Evolutionary conservation across 352 stramenopile genomes (phyloP).

Genomic region (Phytopythium sindhum): DNA sequence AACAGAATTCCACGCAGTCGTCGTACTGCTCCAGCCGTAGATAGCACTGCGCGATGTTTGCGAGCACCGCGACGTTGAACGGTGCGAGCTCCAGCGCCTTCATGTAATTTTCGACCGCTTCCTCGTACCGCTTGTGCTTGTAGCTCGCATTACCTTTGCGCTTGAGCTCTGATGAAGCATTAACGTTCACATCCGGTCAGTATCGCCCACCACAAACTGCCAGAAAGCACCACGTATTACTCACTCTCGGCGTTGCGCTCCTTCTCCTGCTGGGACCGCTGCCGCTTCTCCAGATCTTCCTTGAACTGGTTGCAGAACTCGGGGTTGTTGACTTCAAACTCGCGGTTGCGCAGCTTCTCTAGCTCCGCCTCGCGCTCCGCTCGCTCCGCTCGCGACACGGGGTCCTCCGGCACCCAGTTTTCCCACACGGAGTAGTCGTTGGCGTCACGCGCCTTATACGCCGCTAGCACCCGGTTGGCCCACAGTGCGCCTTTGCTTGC

Average conservation of each 20-base stretch:
- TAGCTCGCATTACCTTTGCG: slow-evolving; percentile 55
- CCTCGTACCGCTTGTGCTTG: slow-evolving; percentile 50
- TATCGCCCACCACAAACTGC: too few relatives aligned
- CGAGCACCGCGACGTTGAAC: slow-evolving; percentile 57
- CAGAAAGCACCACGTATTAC: slow-evolving; percentile 2
- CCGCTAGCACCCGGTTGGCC: slow-evolving; percentile 56
- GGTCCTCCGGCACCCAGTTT: slow-evolving; percentile 71
- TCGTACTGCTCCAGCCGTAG: slow-evolving; percentile 45
- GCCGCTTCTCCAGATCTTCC: slow-evolving; percentile 59
- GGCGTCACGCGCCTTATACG: slow-evolving; percentile 70
- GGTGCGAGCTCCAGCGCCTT: slow-evolving; percentile 52
- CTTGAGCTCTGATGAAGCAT: slow-evolving; percentile 40
- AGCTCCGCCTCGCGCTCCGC: slow-evolving; percentile 44
- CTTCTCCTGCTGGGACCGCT: slow-evolving; percentile 52
- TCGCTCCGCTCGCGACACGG: slow-evolving; percentile 59
- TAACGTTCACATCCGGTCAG: neutral
- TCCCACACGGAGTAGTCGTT: slow-evolving; percentile 84
- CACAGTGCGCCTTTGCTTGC: slow-evolving; percentile 23
- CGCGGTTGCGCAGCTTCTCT: slow-evolving; percentile 60
- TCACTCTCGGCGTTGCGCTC: slow-evolving; percentile 48
- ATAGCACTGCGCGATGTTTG: slow-evolving; percentile 70
- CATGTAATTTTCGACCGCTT: slow-evolving; percentile 65
- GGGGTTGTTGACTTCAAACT: slow-evolving; percentile 75
- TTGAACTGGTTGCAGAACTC: slow-evolving; percentile 81
- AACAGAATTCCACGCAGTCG: slow-evolving; percentile 69